Conservation (phyloP, 257 asterid genomes). For the Parsonsia alboflavescens region DNA sequence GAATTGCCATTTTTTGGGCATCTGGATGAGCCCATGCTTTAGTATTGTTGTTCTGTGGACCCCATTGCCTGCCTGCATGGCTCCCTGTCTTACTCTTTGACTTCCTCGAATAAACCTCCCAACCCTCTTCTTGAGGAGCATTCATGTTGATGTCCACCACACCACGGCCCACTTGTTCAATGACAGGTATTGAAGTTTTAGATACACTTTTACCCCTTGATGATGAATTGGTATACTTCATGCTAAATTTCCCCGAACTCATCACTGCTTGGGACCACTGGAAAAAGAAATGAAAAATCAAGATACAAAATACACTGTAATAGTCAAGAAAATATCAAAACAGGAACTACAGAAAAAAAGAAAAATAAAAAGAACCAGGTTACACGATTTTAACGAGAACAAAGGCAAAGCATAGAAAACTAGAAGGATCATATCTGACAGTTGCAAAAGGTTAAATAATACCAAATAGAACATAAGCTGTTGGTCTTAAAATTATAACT, state of each 20-base stretch:
- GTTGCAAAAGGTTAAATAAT: neutral
- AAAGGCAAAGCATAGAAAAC: neutral
- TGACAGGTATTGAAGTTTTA: constrained; percentile 20
- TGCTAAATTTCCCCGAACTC: constrained; percentile 40
- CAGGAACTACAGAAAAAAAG: neutral
- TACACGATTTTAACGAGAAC: neutral
- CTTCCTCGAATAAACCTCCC: constrained; percentile 59
- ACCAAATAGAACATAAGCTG: no score
- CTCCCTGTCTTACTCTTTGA: constrained; percentile 41
- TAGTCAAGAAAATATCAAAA: neutral
- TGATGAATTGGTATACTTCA: constrained; percentile 20
- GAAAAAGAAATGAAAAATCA: neutral
- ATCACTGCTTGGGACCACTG: constrained; percentile 24
- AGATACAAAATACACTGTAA: neutral
- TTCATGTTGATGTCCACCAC: constrained; percentile 34
- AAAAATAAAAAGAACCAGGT: neutral
- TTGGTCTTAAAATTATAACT: neutral
- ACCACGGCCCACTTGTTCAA: constrained; percentile 33
- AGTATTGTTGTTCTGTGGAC: constrained; percentile 33
- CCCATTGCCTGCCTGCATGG: constrained; percentile 33
- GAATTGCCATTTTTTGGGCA: constrained; percentile 41
- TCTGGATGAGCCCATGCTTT: constrained; percentile 56
- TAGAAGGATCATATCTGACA: neutral
- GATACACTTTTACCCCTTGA: constrained; percentile 26
- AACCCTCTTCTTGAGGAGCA: constrained; percentile 45